Percentiles rank a stretch among this genome's conserved stretches.
Conservation (phyloP, 2,329 filamentous ascomycete species). For the Pleurostoma richardsiae region DNA sequence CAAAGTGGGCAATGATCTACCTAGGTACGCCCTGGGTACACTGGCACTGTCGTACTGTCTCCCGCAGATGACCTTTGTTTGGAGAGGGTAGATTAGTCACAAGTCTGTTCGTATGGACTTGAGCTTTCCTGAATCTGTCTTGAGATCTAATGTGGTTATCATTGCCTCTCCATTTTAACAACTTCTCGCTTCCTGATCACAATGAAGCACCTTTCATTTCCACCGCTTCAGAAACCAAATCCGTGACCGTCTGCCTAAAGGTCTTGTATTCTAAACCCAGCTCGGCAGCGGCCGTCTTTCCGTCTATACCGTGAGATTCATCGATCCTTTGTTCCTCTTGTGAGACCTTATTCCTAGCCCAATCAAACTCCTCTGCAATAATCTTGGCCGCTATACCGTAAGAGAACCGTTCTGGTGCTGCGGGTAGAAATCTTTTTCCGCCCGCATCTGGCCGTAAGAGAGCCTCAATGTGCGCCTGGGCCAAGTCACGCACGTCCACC, state of each 20-base stretch:
- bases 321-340: conserved; percentile 27
- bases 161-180: no score
- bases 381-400: not conserved
- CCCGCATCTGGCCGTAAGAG: not conserved
- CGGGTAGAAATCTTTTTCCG: conserved; percentile 33
- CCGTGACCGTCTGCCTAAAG: conserved; percentile 28
- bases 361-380: not conserved
- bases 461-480: conserved; percentile 7
- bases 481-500: conserved; percentile 8
- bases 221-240: conserved; percentile 21
- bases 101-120: no score
- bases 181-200: no score
- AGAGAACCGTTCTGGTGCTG: not conserved
- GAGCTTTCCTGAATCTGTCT: no score
- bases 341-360: not conserved
- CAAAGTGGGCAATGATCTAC: no score
- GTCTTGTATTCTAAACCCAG: conserved; percentile 29
- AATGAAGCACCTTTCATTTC: conserved; percentile 7
- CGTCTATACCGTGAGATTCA: conserved; percentile 34
- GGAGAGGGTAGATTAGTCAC: no score
- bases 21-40: no score
- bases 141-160: no score
- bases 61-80: no score
- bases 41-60: no score
- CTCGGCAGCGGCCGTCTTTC: conserved; percentile 30